phyloP scores from a whole-genome alignment of 2,329 filamentous ascomycete genomes.

The Hymenoscyphus salicellus region DNA sequence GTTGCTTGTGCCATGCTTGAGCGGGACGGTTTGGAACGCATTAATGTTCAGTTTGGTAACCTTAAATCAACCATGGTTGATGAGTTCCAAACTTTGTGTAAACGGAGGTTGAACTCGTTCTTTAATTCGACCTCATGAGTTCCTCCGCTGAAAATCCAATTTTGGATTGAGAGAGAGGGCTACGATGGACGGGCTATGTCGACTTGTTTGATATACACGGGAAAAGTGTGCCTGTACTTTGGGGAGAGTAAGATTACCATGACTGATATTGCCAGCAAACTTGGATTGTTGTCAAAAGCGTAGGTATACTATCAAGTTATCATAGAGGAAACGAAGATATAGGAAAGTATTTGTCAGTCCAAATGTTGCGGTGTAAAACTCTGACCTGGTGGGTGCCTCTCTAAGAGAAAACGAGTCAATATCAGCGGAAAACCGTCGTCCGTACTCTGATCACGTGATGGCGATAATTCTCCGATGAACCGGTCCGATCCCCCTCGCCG shows the following conservation, averaged over 20 bases:
- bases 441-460: no score
- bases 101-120: not conserved
- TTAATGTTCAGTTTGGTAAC: conserved; percentile 12
- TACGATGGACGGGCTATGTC: not conserved
- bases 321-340: not conserved
- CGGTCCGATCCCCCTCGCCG: not conserved
- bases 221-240: not conserved
- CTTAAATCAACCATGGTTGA: not conserved
- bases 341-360: not conserved
- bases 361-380: not conserved
- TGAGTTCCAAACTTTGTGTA: not conserved
- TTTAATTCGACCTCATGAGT: conserved; percentile 3
- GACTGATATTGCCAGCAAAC: not conserved
- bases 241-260: not conserved
- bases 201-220: not conserved
- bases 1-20: not conserved
- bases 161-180: not conserved
- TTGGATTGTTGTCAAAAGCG: not conserved
- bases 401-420: no score
- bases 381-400: not conserved
- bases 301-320: not conserved
- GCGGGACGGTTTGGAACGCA: conserved; percentile 9
- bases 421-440: no score
- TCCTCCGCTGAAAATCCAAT: not conserved
- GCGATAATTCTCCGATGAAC: not conserved